A percentile compares a stretch with the other conserved stretches of the same genome.
Conservation (phyloP, 2,329 filamentous ascomycete genomes). For the Capronia americana region DNA sequence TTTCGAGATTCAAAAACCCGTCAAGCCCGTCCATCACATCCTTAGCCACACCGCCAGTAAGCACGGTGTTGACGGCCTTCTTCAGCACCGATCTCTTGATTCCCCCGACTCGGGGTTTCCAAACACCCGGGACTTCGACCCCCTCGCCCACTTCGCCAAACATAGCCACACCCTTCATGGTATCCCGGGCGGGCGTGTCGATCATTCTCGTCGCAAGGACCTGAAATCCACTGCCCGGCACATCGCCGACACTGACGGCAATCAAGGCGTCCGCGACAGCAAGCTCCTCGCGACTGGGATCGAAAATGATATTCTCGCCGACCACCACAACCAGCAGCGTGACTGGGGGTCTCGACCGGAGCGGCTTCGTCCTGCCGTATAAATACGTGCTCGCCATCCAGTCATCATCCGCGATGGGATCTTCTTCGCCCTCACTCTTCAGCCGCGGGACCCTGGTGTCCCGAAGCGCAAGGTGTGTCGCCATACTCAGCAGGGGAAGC, state of each 20-base stretch:
- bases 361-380: slow-evolving; percentile 63
- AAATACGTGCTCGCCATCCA: slow-evolving; percentile 84
- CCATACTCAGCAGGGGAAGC: slow-evolving; percentile 87
- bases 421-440: slow-evolving; percentile 89
- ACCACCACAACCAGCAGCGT: slow-evolving; percentile 89
- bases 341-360: slow-evolving; percentile 68
- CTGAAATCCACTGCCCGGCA: slow-evolving; percentile 51
- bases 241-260: slow-evolving; percentile 74
- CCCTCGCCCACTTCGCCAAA: slow-evolving; percentile 57
- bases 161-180: slow-evolving; percentile 69
- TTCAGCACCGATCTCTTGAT: slow-evolving; percentile 76
- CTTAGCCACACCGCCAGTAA: slow-evolving; percentile 79
- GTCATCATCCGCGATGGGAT: slow-evolving; percentile 97
- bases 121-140: slow-evolving; percentile 71
- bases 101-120: slow-evolving; percentile 84
- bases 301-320: slow-evolving; percentile 88
- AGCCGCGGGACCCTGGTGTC: slow-evolving; percentile 82
- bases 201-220: slow-evolving; percentile 74
- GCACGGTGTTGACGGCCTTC: slow-evolving; percentile 75
- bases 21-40: slow-evolving; percentile 85
- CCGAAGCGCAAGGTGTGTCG: slow-evolving; percentile 90
- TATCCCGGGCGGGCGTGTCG: slow-evolving; percentile 75
- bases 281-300: slow-evolving; percentile 88
- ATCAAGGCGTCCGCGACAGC: slow-evolving; percentile 89
- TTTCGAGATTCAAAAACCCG: slow-evolving; percentile 56